Base-by-base conservation (phyloP, 2,329 filamentous ascomycete genomes). In the Hypoxylon sp. region DNA sequence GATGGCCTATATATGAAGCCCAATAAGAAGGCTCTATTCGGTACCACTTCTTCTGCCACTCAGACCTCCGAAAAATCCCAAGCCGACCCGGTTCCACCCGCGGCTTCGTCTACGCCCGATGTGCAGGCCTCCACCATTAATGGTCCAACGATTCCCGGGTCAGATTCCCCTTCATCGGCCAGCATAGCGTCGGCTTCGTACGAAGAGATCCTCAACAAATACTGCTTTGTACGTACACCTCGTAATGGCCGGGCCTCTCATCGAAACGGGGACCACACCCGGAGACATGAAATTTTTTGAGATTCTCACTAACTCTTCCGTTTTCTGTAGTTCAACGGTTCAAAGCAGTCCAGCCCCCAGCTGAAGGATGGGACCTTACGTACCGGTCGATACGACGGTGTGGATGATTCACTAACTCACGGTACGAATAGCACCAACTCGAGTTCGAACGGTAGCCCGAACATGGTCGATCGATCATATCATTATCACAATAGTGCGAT, bases 141-240 rank as follows among this genome's bases (percentile, higher is more conserved):
- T n/a, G 41, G 23, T 38, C 32, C 68, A 49, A 50, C 49, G 56
- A 69, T 80, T 59, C 76, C 80, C 67, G 82, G 81, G 63, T 78
- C 88, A 80, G 76, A 87, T 81, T 83, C 87, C 76, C 78, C 85
- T 84, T 79, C 85, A 83, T 79, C 76, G 70, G 73, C 82, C 52
- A 81, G 81, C 76, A 90, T 97, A 72, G 89, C 94, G 67, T 97
- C 94, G 71, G 90, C 93, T 67, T 94, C 95, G 66, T 98, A 99
- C 80, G 93, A 97, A 82, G 96, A 99, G 82, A 88, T 99, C 72
- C 92, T 99, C 80, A 94, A 97, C 85, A 98, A 97, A 85, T 99
- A 97, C 86, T 99, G 96, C 87, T 99, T 98, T 89, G 95, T 98
- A 95, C 90, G 95, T 97, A 87, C 87, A 78, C 81, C 80, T 51